phyloP scores from a whole-genome alignment of 1,139 yeast genomes.

The Zygotorulaspora mrakii region DNA sequence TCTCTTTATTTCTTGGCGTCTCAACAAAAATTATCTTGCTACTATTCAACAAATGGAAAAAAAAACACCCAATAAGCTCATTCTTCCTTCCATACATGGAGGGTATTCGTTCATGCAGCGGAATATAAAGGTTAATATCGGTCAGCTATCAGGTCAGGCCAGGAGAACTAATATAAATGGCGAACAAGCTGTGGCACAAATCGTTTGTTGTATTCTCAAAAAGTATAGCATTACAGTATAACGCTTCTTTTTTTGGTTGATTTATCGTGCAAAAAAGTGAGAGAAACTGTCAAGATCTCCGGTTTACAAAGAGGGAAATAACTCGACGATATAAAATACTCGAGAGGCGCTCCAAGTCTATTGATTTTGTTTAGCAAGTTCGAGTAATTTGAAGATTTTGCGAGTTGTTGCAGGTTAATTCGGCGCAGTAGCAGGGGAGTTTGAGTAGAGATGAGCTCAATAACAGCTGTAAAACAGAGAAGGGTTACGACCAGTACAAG shows the following conservation, averaged over 20 bases:
- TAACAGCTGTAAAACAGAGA: constrained; percentile 22
- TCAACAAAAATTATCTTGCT: constrained; percentile 6
- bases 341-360: too few species aligned
- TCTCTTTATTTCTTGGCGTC: neutral
- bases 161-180: too few species aligned
- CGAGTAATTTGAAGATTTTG: neutral
- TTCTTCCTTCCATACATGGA: neutral
- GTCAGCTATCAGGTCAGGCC: neutral
- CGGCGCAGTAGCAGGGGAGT: too few species aligned
- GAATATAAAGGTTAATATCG: neutral
- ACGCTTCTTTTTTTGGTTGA: neutral
- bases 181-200: too few species aligned
- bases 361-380: too few species aligned
- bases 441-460: constrained; percentile 19
- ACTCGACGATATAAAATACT: too few species aligned
- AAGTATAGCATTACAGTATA: too few species aligned
- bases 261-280: neutral
- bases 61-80: constrained; percentile 9
- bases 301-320: too few species aligned
- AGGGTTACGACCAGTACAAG: constrained; percentile 6
- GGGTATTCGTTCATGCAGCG: neutral
- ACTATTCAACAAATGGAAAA: constrained; percentile 12
- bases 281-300: neutral
- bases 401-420: too few species aligned
- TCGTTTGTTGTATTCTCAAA: too few species aligned